Evolutionary conservation across 2,329 filamentous ascomycete genomes (phyloP).

Genomic region (Apiospora hydei): DNA sequence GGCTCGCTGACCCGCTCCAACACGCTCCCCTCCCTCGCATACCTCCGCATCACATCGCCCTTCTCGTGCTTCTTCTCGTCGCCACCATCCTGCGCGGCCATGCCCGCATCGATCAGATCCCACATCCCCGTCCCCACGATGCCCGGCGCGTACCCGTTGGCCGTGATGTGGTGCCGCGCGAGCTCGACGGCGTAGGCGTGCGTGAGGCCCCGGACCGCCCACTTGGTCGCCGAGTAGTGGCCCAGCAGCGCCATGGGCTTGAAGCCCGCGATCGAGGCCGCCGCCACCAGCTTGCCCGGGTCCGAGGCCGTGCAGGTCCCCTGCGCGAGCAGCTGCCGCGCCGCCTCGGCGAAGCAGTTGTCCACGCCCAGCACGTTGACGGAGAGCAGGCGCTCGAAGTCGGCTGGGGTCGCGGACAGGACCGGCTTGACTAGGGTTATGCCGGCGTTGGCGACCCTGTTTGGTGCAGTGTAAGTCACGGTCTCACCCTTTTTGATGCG

Average conservation of each 20-base stretch:
- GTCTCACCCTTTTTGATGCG: not conserved
- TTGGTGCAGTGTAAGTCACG: not conserved
- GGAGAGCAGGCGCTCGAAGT: conserved; percentile 65
- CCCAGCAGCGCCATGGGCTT: conserved; percentile 65
- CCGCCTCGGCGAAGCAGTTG: conserved; percentile 69
- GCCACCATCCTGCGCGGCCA: conserved; percentile 53
- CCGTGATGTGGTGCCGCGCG: conserved; percentile 69
- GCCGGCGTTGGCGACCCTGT: conserved; percentile 68
- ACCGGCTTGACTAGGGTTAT: conserved; percentile 64
- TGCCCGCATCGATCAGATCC: conserved; percentile 69
- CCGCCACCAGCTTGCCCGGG: conserved; percentile 58
- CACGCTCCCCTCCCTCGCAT: not conserved
- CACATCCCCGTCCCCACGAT: conserved; percentile 74
- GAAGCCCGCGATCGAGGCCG: conserved; percentile 64
- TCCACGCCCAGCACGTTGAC: conserved; percentile 72
- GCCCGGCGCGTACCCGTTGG: conserved; percentile 72
- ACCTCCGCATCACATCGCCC: conserved; percentile 6
- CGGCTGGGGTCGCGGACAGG: conserved; percentile 63
- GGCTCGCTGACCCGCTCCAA: conserved; percentile 65
- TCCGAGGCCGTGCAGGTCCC: conserved; percentile 48
- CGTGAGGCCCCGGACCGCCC: conserved; percentile 70
- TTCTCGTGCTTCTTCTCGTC: conserved; percentile 54
- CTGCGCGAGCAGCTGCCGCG: conserved; percentile 70
- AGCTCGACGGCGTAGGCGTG: conserved; percentile 73
- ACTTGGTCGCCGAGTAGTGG: conserved; percentile 71